Conservation (phyloP, 73 alveolate genomes). For the Tetrahymena elliotti region DNA sequence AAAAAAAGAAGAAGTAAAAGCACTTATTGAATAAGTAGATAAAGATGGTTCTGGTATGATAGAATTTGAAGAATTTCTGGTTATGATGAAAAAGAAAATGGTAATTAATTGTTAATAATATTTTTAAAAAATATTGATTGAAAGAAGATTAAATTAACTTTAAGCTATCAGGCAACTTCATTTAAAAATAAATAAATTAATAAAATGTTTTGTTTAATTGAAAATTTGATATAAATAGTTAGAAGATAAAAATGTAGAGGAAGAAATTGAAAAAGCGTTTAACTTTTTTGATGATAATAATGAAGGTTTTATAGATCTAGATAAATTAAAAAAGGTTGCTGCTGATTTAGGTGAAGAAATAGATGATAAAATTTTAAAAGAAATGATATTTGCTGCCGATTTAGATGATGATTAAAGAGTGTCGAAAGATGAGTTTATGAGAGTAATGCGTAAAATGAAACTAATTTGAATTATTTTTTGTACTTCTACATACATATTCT, state of each 20-base stretch:
- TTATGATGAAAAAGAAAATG: slow-evolving; percentile 91
- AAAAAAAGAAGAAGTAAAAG: slow-evolving; percentile 51
- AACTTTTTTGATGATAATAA: slow-evolving; percentile 91
- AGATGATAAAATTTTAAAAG: background rate
- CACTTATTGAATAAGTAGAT: slow-evolving; percentile 82
- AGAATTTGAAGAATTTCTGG: slow-evolving; percentile 74
- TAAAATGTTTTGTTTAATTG: background rate
- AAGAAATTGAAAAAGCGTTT: slow-evolving; percentile 91
- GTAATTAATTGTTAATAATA: background rate
- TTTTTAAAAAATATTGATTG: no score
- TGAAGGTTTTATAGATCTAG: slow-evolving; percentile 1
- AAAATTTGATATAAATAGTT: background rate
- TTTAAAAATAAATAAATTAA: no score
- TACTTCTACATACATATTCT: background rate
- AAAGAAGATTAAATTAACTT: no score
- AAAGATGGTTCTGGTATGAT: slow-evolving; percentile 89
- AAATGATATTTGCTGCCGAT: slow-evolving; percentile 36
- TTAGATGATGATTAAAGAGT: slow-evolving; percentile 40
- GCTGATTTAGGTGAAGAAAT: slow-evolving; percentile 23
- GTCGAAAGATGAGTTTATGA: slow-evolving; percentile 42
- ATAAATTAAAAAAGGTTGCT: slow-evolving; percentile 14
- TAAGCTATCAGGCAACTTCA: no score
- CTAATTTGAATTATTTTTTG: slow-evolving; percentile 17
- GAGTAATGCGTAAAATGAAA: slow-evolving; percentile 46
- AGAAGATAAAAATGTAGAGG: slow-evolving; percentile 84